These are phyloP conservation scores for Mangifera indica DNA, from an alignment of 345 rosid species.

Conservation along the genomic window DNA sequence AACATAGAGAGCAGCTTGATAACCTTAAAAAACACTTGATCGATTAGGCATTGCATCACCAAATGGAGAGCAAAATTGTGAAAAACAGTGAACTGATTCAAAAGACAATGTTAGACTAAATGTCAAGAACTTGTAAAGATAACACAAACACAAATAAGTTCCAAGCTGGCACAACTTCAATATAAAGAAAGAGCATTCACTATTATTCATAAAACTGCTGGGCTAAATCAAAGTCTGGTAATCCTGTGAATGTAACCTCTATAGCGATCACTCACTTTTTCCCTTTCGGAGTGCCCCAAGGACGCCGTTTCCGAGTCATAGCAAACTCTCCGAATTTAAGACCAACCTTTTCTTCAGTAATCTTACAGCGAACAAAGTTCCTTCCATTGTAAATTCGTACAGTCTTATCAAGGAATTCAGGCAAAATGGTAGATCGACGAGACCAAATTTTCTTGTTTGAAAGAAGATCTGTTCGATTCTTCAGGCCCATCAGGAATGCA, in stretches of 20 bases:
- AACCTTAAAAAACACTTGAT: neutral
- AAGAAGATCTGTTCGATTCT: slow-evolving; percentile 32
- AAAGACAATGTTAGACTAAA: neutral
- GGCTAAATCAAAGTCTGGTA: neutral
- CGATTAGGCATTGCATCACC: neutral
- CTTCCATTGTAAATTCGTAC: slow-evolving; percentile 53
- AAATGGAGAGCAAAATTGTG: neutral
- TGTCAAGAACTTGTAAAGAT: too few species aligned
- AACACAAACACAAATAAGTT: neutral
- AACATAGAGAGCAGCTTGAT: too few species aligned
- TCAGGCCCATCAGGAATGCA: slow-evolving; percentile 39
- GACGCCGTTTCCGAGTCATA: slow-evolving; percentile 34
- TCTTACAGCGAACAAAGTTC: slow-evolving; percentile 42
- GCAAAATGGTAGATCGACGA: slow-evolving; percentile 46
- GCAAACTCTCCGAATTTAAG: slow-evolving; percentile 58
- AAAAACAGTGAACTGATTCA: neutral
- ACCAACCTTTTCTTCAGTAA: slow-evolving; percentile 50
- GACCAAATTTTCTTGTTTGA: slow-evolving; percentile 51
- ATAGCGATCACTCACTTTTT: slow-evolving; percentile 13
- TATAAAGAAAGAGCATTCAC: neutral
- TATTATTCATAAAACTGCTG: neutral
- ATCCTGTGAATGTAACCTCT: neutral
- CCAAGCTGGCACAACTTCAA: neutral
- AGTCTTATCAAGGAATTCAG: slow-evolving; percentile 38
- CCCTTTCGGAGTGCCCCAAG: slow-evolving; percentile 8